Conservation (phyloP, 1,284 basidiomycete species). For the Ustilago trichophora region DNA sequence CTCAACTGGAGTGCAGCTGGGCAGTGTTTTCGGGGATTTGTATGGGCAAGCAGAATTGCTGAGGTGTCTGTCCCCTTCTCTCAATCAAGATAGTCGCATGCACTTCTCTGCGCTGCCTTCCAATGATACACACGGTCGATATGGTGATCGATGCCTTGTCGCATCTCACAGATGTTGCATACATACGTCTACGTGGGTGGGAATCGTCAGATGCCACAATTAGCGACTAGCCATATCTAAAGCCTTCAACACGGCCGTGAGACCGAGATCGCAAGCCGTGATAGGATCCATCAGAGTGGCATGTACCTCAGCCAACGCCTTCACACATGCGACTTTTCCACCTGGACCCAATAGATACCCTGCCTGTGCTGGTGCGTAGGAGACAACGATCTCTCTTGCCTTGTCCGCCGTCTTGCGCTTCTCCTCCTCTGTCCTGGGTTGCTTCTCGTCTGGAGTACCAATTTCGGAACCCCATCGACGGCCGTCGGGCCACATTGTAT, state of each 20-base stretch:
- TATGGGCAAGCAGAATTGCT: too few species aligned
- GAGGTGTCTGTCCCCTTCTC: too few species aligned
- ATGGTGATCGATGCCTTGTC: too few species aligned
- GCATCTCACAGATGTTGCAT: too few species aligned
- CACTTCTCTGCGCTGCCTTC: too few species aligned
- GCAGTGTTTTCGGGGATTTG: not conserved
- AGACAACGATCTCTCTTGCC: conserved; percentile 57
- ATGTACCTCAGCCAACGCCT: conserved; percentile 58
- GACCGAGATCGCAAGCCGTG: conserved; percentile 48
- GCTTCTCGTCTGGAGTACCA: conserved; percentile 20
- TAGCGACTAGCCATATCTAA: conserved; percentile 53
- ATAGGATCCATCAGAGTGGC: conserved; percentile 51
- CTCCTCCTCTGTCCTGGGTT: conserved; percentile 37
- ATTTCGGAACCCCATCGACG: conserved; percentile 26
- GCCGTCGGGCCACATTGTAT: conserved; percentile 61
- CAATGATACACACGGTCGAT: too few species aligned
- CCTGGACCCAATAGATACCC: conserved; percentile 63
- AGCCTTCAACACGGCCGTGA: conserved; percentile 50
- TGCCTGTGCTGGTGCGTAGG: conserved; percentile 62
- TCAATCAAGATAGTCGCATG: too few species aligned
- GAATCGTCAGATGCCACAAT: too few species aligned
- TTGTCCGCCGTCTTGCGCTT: conserved; percentile 41
- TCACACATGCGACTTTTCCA: conserved; percentile 55
- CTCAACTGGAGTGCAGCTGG: too few species aligned
- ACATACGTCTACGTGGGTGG: too few species aligned